Conservation (phyloP, 1,284 basidiomycete species). For the Apiotrichum gamsii region DNA sequence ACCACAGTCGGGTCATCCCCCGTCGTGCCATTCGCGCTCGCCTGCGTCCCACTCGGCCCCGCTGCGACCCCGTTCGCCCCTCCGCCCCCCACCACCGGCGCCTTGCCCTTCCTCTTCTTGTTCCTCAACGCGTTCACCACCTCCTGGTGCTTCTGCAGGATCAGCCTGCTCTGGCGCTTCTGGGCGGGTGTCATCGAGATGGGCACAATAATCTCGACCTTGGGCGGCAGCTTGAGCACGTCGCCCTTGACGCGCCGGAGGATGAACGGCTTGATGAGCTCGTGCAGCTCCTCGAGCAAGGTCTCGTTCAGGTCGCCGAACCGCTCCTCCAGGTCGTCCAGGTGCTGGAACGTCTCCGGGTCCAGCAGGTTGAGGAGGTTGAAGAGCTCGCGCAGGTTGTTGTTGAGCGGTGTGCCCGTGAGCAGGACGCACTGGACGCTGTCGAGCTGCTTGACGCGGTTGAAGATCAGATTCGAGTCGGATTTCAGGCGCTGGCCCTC, state of each 20-base stretch:
- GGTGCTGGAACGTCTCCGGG: slow-evolving; percentile 54
- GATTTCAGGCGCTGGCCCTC: slow-evolving; percentile 78
- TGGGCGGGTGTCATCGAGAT: slow-evolving; percentile 83
- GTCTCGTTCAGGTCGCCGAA: slow-evolving; percentile 69
- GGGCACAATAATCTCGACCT: slow-evolving; percentile 74
- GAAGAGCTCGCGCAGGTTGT: slow-evolving; percentile 90
- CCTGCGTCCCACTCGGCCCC: too few species aligned
- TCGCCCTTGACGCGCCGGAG: slow-evolving; percentile 86
- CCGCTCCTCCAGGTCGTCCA: slow-evolving; percentile 63
- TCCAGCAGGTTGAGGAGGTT: slow-evolving; percentile 93
- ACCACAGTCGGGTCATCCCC: too few species aligned
- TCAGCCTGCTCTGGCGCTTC: slow-evolving; percentile 78
- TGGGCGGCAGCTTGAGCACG: slow-evolving; percentile 83
- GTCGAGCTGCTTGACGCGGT: slow-evolving; percentile 70
- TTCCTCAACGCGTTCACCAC: slow-evolving; percentile 16
- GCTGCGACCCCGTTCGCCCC: too few species aligned
- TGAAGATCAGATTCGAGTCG: slow-evolving; percentile 73
- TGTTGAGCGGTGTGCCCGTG: slow-evolving; percentile 94
- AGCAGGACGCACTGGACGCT: slow-evolving; percentile 78
- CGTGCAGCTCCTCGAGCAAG: slow-evolving; percentile 69
- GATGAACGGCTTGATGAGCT: slow-evolving; percentile 77
- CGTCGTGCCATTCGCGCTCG: too few species aligned
- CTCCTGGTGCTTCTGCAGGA: slow-evolving; percentile 51
- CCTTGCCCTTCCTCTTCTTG: slow-evolving; percentile 24
- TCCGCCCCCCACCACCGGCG: not conserved